Evolutionary conservation across 2,329 filamentous ascomycete species (phyloP).

Genomic region (Pseudogymnoascus sp.): DNA sequence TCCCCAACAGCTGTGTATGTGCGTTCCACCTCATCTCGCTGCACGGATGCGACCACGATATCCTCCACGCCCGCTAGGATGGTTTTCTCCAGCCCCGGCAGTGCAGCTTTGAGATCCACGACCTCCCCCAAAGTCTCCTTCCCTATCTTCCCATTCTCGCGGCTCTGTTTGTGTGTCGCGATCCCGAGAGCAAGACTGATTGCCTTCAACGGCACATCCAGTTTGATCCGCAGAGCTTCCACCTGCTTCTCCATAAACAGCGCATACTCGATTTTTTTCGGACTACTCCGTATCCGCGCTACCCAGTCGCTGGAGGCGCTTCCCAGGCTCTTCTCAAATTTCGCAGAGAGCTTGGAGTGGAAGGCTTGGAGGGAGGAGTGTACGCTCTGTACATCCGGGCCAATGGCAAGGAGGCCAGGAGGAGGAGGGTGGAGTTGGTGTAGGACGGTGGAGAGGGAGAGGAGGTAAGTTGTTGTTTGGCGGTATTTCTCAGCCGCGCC

Average conservation of each 20-base stretch:
- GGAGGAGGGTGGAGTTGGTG: background rate
- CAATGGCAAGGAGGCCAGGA: background rate
- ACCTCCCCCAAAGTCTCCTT: background rate
- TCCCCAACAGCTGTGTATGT: background rate
- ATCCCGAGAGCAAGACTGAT: background rate
- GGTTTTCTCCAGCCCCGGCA: background rate
- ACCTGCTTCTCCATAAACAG: slow-evolving; percentile 6
- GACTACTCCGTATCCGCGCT: background rate
- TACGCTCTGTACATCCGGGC: background rate
- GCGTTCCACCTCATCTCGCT: background rate
- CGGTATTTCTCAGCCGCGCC: background rate
- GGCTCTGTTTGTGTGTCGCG: background rate
- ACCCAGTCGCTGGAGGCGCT: background rate
- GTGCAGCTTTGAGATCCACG: background rate
- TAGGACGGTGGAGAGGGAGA: background rate
- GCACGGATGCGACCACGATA: background rate
- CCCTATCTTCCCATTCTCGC: background rate
- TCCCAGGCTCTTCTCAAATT: background rate
- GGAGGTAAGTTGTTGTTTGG: slow-evolving; percentile 1
- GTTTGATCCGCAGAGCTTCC: background rate
- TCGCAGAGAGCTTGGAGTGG: background rate
- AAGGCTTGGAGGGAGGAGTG: background rate
- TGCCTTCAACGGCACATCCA: background rate
- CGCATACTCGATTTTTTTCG: background rate
- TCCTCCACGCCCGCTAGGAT: background rate